Evolutionary conservation across 106 monocot species (phyloP), one percentile per base, ranked within the genome.

Genomic region (Dioscorea dumetorum): DNA sequence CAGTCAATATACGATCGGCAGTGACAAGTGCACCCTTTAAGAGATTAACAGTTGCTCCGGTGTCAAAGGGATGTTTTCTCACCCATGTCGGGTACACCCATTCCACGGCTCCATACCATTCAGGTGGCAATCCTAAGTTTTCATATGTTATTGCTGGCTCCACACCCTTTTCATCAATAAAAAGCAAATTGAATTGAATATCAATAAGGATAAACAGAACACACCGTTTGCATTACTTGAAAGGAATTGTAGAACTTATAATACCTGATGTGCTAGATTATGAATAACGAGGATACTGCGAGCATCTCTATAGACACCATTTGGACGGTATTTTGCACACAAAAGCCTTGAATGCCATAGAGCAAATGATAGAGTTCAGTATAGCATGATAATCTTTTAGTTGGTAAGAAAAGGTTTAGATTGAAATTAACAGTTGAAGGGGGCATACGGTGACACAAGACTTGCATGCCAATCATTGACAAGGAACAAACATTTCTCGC

Each of bases 391-490:
- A 41, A 41, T 8, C 0, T 41, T 41, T 41, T 0, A 41, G 6
- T 28, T 28, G 6, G 41, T 41, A 41, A 41, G 41, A 41, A 41
- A 41, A 41, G 41, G 41, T 8, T 41, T 0, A 8, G 6, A 6
- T 41, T 41, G 41, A 60, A 23, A 18, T 24, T 52, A 34, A 20
- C 8, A 67, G 62, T 24, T n/a, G 12, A 48, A 21, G 21, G 32
- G n/a, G 32, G 62, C 78, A 53, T 83, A 95, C 95, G 88, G 70
- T 78, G 95, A 85, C 4, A 95, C 91, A 73, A 95, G 88, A 49
- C 88, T 62, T 58, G 95, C 95, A 86, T 95, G 95, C 95, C 95
- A 95, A 76, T 95, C 95, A 74, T 95, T 95, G 22, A 86, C 91
- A 50, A 95, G 68, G 64, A 95, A 95, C 58, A 95, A 73, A 61